Evolutionary conservation across 257 asterid genomes (phyloP).

Genomic region (Fraxinus anomala): DNA sequence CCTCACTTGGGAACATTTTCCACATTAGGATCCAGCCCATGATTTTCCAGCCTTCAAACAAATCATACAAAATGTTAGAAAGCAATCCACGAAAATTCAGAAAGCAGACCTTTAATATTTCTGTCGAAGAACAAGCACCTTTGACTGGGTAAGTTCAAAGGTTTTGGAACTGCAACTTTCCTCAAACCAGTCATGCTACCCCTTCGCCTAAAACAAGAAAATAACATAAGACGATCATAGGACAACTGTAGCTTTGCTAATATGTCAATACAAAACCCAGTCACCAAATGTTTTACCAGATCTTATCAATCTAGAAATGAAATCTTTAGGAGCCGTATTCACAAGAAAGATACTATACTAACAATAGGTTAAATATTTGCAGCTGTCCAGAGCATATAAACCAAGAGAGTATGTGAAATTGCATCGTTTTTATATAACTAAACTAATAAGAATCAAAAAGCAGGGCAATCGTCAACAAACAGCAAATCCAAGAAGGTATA

Average conservation of each 20-base stretch:
- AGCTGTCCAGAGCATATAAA: constrained; percentile 17
- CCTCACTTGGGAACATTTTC: constrained; percentile 99
- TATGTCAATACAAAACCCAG: not conserved
- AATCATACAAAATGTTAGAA: constrained; percentile 34
- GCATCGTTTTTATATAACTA: not conserved
- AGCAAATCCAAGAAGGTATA: not conserved
- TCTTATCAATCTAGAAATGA: constrained; percentile 13
- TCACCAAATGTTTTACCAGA: constrained; percentile 6
- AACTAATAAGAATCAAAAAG: not conserved
- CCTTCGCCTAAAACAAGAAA: constrained; percentile 61
- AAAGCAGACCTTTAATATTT: constrained; percentile 10
- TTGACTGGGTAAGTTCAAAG: constrained; percentile 95
- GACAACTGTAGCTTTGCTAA: constrained; percentile 12
- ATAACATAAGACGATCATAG: constrained; percentile 19
- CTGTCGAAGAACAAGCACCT: constrained; percentile 46
- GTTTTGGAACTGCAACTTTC: constrained; percentile 95
- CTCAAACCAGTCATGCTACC: constrained; percentile 94
- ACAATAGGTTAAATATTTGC: not conserved
- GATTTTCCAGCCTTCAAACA: constrained; percentile 85
- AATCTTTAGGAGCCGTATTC: not conserved
- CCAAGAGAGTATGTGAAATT: not conserved
- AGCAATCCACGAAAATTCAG: constrained; percentile 20
- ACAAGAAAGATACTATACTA: not conserved
- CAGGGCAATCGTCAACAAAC: not conserved
- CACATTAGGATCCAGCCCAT: constrained; percentile 89